Evolutionary conservation across 1,284 basidiomycete genomes (phyloP).

Genomic region (Sanguinoderma infundibulare): DNA sequence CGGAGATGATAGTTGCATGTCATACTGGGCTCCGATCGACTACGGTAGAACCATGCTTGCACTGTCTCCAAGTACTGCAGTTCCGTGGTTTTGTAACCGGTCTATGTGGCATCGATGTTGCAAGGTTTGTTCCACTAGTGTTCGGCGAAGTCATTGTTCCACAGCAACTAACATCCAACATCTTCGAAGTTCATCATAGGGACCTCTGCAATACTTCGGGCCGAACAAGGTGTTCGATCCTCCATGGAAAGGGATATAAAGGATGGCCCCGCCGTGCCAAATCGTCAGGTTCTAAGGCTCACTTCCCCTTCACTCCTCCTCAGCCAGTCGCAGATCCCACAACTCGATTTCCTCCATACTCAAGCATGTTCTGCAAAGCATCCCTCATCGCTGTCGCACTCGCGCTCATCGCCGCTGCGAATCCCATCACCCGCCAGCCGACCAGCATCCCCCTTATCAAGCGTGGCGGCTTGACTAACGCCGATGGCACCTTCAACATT

Average conservation of each 20-base stretch:
- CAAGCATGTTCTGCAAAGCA: slow-evolving; percentile 31
- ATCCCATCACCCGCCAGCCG: neutral
- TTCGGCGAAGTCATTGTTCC: neutral
- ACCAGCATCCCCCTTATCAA: slow-evolving; percentile 24
- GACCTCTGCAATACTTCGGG: too few species aligned
- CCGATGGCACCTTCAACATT: slow-evolving; percentile 29
- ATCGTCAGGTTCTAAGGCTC: neutral
- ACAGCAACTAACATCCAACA: neutral
- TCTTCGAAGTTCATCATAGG: neutral
- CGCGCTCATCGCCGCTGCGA: slow-evolving; percentile 20
- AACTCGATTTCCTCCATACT: neutral
- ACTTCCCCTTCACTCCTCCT: neutral
- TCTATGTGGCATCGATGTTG: neutral
- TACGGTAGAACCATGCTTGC: neutral
- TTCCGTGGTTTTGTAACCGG: neutral
- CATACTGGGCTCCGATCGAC: too few species aligned
- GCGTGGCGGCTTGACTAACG: slow-evolving; percentile 27
- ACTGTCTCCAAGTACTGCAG: neutral
- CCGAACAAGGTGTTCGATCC: too few species aligned
- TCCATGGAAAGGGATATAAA: neutral
- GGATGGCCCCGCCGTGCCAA: neutral
- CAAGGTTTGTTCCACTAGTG: neutral
- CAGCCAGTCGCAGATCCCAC: neutral
- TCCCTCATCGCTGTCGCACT: slow-evolving; percentile 27
- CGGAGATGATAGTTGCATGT: too few species aligned